Conservation (phyloP, 352 stramenopile species). For the Pythium apleroticum region DNA sequence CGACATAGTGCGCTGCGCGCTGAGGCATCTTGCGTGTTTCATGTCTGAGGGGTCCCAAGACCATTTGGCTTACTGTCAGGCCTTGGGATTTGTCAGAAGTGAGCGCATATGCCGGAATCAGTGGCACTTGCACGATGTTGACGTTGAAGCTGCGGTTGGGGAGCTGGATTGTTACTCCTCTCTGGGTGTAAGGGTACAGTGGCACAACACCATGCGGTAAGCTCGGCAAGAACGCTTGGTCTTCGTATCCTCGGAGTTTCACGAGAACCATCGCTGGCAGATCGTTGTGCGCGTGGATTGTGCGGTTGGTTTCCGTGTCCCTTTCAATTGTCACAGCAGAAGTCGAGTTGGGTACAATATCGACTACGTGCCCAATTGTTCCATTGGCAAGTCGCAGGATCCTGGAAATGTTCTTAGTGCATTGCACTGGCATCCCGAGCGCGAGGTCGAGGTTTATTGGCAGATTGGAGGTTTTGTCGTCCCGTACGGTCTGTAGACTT, state of each 20-base stretch:
- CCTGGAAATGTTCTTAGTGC: conserved; percentile 15
- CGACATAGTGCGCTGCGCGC: no score
- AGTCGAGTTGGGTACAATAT: neutral
- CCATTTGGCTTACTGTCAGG: neutral
- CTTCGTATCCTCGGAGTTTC: conserved; percentile 2
- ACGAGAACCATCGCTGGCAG: conserved; percentile 5
- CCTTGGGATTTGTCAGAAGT: neutral
- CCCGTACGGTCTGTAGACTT: conserved; percentile 4
- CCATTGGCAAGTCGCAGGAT: conserved; percentile 13
- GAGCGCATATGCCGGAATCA: neutral
- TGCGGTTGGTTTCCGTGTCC: neutral
- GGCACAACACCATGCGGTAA: conserved; percentile 7
- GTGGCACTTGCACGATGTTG: neutral
- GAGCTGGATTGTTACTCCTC: conserved; percentile 1
- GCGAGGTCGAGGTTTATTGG: conserved; percentile 9
- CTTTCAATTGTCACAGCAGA: neutral
- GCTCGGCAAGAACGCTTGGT: neutral
- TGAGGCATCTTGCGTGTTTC: neutral
- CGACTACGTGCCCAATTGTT: neutral
- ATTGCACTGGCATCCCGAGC: conserved; percentile 2
- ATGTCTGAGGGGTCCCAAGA: neutral
- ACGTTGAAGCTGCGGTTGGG: neutral
- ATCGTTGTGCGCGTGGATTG: neutral
- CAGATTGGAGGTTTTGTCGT: conserved; percentile 13
- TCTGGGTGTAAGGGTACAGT: neutral